Evolutionary conservation across 257 asterid genomes (phyloP).

Genomic region (Jacaranda copaia): DNA sequence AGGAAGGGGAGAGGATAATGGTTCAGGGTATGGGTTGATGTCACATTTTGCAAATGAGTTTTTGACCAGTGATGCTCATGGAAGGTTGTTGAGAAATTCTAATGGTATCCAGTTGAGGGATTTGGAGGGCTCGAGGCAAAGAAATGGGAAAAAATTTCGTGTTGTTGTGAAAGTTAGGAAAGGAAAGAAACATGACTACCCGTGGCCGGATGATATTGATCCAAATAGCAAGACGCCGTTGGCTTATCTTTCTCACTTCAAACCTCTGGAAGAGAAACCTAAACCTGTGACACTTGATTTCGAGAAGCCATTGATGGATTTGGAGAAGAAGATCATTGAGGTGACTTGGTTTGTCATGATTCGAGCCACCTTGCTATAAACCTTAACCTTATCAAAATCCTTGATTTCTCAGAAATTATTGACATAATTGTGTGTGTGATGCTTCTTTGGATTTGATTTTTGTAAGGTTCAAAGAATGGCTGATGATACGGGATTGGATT

Average conservation of each 20-base stretch:
- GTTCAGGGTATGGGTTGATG: background rate
- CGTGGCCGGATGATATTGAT: slow-evolving; percentile 60
- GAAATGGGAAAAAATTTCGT: slow-evolving; percentile 29
- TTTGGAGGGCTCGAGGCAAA: slow-evolving; percentile 26
- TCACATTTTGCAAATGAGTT: slow-evolving; percentile 37
- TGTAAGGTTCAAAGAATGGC: slow-evolving; percentile 55
- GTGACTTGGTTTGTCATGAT: slow-evolving; percentile 17
- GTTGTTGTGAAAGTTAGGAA: slow-evolving; percentile 41
- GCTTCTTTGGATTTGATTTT: background rate
- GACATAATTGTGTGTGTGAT: background rate
- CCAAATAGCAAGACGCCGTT: slow-evolving; percentile 44
- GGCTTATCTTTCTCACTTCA: slow-evolving; percentile 49
- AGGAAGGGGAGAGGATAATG: slow-evolving; percentile 33
- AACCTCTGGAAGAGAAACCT: slow-evolving; percentile 57
- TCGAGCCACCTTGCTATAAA: background rate
- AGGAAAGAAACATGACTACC: slow-evolving; percentile 55
- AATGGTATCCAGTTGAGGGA: slow-evolving; percentile 14
- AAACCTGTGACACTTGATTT: slow-evolving; percentile 62
- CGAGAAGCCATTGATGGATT: slow-evolving; percentile 61
- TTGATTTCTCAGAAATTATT: background rate
- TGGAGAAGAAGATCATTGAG: slow-evolving; percentile 57
- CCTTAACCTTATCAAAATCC: too few relatives aligned
- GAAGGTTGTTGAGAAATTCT: slow-evolving; percentile 17
- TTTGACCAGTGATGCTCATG: slow-evolving; percentile 33
- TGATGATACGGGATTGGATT: slow-evolving; percentile 58